Percentiles rank a stretch among this genome's conserved stretches.
Evolutionary conservation across 2,329 filamentous ascomycete genomes (phyloP).

Genomic region (Aspergillus ustus): DNA sequence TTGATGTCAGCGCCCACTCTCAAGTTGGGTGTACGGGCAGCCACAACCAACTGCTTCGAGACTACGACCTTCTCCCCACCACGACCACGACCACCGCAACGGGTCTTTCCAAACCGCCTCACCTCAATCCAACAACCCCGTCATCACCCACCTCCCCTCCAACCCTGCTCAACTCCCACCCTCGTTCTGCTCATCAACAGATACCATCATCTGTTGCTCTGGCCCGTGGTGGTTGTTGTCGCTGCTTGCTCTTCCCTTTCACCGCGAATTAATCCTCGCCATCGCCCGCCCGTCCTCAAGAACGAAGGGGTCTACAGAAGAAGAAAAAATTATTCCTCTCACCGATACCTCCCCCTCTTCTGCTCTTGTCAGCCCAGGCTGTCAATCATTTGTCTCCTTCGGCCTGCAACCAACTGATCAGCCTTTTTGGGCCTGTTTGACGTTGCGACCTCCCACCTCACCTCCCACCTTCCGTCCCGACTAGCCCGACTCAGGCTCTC

Average conservation of each 20-base stretch:
- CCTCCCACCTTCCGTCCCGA: slow-evolving; percentile 19
- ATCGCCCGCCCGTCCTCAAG: slow-evolving; percentile 13
- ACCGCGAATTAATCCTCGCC: slow-evolving; percentile 11
- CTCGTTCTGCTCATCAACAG: slow-evolving; percentile 22
- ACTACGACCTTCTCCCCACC: slow-evolving; percentile 21
- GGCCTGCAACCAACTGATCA: slow-evolving; percentile 26
- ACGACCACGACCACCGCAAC: slow-evolving; percentile 21
- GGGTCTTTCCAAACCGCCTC: slow-evolving; percentile 28
- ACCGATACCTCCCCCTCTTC: slow-evolving; percentile 16
- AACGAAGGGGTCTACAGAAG: slow-evolving; percentile 16
- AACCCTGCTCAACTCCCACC: slow-evolving; percentile 18
- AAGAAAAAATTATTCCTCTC: slow-evolving; percentile 19
- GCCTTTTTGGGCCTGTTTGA: slow-evolving; percentile 25
- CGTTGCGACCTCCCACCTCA: slow-evolving; percentile 22
- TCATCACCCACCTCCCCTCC: slow-evolving; percentile 12
- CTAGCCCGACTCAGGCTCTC: slow-evolving; percentile 9
- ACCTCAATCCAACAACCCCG: slow-evolving; percentile 21
- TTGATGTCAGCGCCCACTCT: slow-evolving; percentile 15
- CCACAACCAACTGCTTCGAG: slow-evolving; percentile 18
- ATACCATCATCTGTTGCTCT: slow-evolving; percentile 15
- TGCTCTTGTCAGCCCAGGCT: slow-evolving; percentile 25
- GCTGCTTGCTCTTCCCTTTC: slow-evolving; percentile 18
- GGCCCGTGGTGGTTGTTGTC: slow-evolving; percentile 23
- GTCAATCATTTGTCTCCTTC: slow-evolving; percentile 31
- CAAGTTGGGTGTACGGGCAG: slow-evolving; percentile 24